Evolutionary conservation across 2,329 filamentous ascomycete genomes (phyloP).

Genomic region (Aspergillus carbonarius): DNA sequence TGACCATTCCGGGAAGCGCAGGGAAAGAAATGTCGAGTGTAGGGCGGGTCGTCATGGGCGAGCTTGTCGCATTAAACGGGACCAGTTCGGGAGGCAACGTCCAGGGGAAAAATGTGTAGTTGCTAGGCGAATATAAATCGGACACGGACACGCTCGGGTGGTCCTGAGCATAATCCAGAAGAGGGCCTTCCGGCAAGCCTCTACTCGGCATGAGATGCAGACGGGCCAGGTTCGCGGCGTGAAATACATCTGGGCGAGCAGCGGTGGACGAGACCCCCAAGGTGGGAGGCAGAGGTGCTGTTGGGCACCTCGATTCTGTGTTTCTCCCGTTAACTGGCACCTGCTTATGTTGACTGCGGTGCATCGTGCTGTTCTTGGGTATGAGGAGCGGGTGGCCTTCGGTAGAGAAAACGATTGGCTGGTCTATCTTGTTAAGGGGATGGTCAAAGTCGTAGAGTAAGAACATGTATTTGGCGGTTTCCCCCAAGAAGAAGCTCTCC

Average conservation of each 20-base stretch:
- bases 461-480: conserved; percentile 95
- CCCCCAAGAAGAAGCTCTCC: conserved; percentile 98
- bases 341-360: conserved; percentile 10
- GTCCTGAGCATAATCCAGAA: conserved; percentile 54
- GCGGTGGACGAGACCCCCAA: conserved; percentile 78
- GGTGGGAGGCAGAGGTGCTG: conserved; percentile 57
- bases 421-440: conserved; percentile 82
- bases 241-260: conserved; percentile 77
- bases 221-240: conserved; percentile 80
- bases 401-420: conserved; percentile 88
- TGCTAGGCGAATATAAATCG: conserved; percentile 62
- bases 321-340: conserved; percentile 9
- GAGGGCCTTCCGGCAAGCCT: conserved; percentile 57
- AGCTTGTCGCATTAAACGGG: conserved; percentile 73
- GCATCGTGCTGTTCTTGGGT: conserved; percentile 51
- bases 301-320: conserved; percentile 62
- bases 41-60: conserved; percentile 66
- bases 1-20: conserved; percentile 50
- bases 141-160: conserved; percentile 57
- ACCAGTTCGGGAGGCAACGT: conserved; percentile 76
- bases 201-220: conserved; percentile 69
- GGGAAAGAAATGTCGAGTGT: conserved; percentile 71
- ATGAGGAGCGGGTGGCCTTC: conserved; percentile 93
- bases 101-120: conserved; percentile 90
- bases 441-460: conserved; percentile 83